These are phyloP conservation scores for Debaryomyces singareniensis DNA, from an alignment of 1,139 yeast species.

Conservation along the genomic window DNA sequence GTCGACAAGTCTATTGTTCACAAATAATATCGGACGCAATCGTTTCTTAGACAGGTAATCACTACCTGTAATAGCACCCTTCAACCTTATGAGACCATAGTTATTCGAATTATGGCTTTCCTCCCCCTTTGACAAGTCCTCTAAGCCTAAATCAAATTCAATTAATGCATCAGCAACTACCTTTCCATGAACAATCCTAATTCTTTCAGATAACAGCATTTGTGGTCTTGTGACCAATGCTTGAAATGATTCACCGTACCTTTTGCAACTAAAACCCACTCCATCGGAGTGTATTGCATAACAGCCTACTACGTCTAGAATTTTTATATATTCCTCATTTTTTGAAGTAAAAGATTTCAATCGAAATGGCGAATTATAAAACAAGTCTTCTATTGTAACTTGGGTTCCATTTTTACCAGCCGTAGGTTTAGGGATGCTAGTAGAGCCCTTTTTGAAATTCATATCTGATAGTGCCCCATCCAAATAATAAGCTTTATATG, in stretches of 20 bases:
- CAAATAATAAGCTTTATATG: slow-evolving; percentile 58
- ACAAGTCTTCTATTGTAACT: slow-evolving; percentile 78
- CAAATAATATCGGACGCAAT: slow-evolving; percentile 68
- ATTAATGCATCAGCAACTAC: slow-evolving; percentile 62
- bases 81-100: slow-evolving; percentile 44
- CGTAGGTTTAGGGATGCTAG: slow-evolving; percentile 55
- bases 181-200: slow-evolving; percentile 69
- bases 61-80: slow-evolving; percentile 66
- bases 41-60: slow-evolving; percentile 67
- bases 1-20: slow-evolving; percentile 74
- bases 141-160: slow-evolving; percentile 24
- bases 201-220: slow-evolving; percentile 52
- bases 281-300: slow-evolving; percentile 70
- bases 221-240: slow-evolving; percentile 49
- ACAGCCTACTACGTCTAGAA: slow-evolving; percentile 77
- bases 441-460: slow-evolving; percentile 20
- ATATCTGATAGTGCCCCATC: slow-evolving; percentile 54
- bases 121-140: slow-evolving; percentile 3
- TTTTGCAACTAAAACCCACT: slow-evolving; percentile 77
- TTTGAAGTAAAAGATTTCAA: slow-evolving; percentile 58
- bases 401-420: slow-evolving; percentile 92
- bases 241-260: slow-evolving; percentile 60
- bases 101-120: slow-evolving; percentile 11
- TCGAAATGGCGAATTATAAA: slow-evolving; percentile 83
- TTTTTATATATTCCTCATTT: slow-evolving; percentile 68